A percentile compares a stretch with the other conserved stretches of the same genome.
phyloP scores from a whole-genome alignment of 768 basidiomycete genomes.

The Floccularia luteovirens region DNA sequence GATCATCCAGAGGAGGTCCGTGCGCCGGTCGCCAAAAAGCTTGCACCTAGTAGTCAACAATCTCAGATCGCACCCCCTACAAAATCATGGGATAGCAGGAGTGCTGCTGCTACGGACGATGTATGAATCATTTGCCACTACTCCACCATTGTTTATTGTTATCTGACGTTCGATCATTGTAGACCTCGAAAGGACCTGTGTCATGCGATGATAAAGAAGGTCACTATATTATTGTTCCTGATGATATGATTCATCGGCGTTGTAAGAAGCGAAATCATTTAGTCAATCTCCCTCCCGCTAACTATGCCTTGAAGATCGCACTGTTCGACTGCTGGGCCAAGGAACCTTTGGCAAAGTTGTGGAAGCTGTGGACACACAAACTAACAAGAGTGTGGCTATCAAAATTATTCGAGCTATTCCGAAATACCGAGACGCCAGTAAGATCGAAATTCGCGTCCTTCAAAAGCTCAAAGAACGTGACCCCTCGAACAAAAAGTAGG shows the following conservation, averaged over 20 bases:
- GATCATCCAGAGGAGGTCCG: slow-evolving; percentile 69
- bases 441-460: slow-evolving; percentile 94
- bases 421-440: slow-evolving; percentile 97
- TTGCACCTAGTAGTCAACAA: slow-evolving; percentile 39
- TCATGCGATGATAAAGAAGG: slow-evolving; percentile 97
- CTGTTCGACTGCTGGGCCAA: slow-evolving; percentile 85
- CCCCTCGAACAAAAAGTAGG: slow-evolving; percentile 82
- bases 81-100: slow-evolving; percentile 64
- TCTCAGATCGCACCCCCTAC: slow-evolving; percentile 40
- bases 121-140: slow-evolving; percentile 38
- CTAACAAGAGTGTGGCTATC: slow-evolving; percentile 80
- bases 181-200: slow-evolving; percentile 60
- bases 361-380: slow-evolving; percentile 78
- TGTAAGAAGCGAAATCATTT: slow-evolving; percentile 42
- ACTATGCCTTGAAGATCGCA: slow-evolving; percentile 60
- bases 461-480: slow-evolving; percentile 87
- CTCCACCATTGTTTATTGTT: slow-evolving; percentile 14
- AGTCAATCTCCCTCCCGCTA: slow-evolving; percentile 10
- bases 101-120: slow-evolving; percentile 58
- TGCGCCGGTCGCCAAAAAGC: slow-evolving; percentile 60
- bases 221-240: slow-evolving; percentile 92
- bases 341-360: slow-evolving; percentile 99
- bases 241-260: slow-evolving; percentile 80
- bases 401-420: slow-evolving; percentile 98
- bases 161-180: slow-evolving; percentile 16